Percentiles rank a stretch among this genome's conserved stretches.
phyloP scores from a whole-genome alignment of 2,329 filamentous ascomycete genomes.

The Cadophora sp. region DNA sequence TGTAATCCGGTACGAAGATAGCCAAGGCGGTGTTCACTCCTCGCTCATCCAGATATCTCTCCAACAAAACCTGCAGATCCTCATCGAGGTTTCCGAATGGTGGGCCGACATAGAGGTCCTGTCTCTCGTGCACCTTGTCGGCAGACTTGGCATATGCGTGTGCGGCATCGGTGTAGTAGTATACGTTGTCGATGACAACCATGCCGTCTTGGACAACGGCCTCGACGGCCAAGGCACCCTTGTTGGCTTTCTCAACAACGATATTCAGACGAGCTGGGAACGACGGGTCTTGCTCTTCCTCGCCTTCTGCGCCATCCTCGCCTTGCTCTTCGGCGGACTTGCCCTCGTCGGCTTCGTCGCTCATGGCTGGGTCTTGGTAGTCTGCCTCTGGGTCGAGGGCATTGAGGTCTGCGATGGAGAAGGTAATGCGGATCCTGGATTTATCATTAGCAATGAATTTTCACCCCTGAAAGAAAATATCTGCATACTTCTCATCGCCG shows the following conservation, averaged over 20 bases:
- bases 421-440: conserved; percentile 75
- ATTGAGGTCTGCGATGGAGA: conserved; percentile 85
- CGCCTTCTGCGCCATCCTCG: conserved; percentile 60
- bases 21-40: conserved; percentile 88
- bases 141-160: conserved; percentile 78
- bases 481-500: conserved; percentile 82
- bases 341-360: conserved; percentile 59
- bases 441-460: conserved; percentile 32
- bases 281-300: conserved; percentile 56
- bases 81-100: conserved; percentile 95
- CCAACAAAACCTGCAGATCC: conserved; percentile 89
- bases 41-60: conserved; percentile 93
- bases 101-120: conserved; percentile 86
- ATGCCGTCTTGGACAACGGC: conserved; percentile 84
- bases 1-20: conserved; percentile 92
- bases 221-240: conserved; percentile 87
- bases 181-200: conserved; percentile 89
- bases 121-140: conserved; percentile 78
- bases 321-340: conserved; percentile 60
- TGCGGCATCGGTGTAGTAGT: conserved; percentile 81
- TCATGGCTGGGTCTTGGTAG: conserved; percentile 61
- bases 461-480: not conserved
- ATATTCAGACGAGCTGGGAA: conserved; percentile 87
- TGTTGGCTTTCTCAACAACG: conserved; percentile 84
- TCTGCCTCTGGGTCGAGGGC: conserved; percentile 65